Evolutionary conservation across 257 asterid genomes (phyloP), one percentile per base, ranked within the genome.

Genomic region (Gardenia jasminoides): DNA sequence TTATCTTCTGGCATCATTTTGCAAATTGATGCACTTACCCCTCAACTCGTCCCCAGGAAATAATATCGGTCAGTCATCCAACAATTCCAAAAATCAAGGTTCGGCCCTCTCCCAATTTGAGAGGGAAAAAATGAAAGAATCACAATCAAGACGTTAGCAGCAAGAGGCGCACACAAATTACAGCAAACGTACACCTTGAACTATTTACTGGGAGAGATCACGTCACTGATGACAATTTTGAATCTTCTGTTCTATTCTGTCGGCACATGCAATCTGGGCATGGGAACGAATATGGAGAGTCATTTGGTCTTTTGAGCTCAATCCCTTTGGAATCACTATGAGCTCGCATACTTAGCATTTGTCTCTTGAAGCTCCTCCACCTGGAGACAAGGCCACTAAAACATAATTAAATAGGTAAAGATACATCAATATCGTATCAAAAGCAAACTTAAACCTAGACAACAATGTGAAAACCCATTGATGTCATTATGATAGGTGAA

Each of bases 181-280:
- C 72, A 69, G 65, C 70, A 76, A 66, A 56, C 54, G 64, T 70
- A 72, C 79, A 77, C 65, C 74, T 78, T 56, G 80, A 36, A 69
- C 67, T 83, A 41, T 59, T 79, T 77, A 39, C 71, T 50, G 75
- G 52, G 13, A 80, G 72, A 70, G 61, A 80, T 86, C 91, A 88
- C 48, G 88, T 82, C 58, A 83, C 79, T 17, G 95, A 74, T 78
- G 88, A 59, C 65, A 82, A 82, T 83, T 78, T 85, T 77, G 92
- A 87, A 84, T 91, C 94, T 77, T 86, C 91, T 1, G 90, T 88
- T 76, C 82, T 89, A 77, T 92, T 90, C 65, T 82, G 77, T 83
- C 89, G 91, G 83, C 99, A 96, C 99, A 96, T 96, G 95, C 99
- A 96, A 82, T 96, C 96, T 26, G 99, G 99, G 67, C 97, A 91